Base-by-base conservation (phyloP, 805 yeast genomes). In the Naumovozyma dairenensis region DNA sequence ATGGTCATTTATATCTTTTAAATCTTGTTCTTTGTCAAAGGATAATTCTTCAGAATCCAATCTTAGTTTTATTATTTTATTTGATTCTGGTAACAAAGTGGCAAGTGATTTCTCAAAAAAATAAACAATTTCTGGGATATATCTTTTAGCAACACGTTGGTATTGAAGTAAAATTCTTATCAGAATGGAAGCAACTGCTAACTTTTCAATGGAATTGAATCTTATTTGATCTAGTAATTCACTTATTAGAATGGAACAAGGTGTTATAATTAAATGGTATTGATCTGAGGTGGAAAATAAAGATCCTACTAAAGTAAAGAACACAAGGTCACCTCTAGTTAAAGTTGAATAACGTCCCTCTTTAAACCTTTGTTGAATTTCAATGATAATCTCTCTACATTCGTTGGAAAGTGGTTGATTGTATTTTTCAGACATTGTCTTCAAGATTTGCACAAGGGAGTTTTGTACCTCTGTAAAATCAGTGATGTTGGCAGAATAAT, bases 201-300 rank as follows among this genome's bases (percentile, higher is more conserved):
- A 43, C 28, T 61, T 64, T 18, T 55, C 55, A 17, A 72, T 39
- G 4, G 66, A 50, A 16, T 51, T 51, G 18, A 59, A 56, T 28
- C 67, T 66, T 15, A 71, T 46, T 44, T 71, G 73, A 34, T 77
- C 75, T 35, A 89, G 60, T 10, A 74, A 64, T 55, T 84, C 89
- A 31, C 79, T 72, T 65, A 85, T 74, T 25, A 84, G 59, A 21
- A 92, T 70, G 20, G 74, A 62, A 2, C 89, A 70, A 3, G 96
- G 95, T 0, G 96, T 87, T 4, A 78, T 87, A 8, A 92, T 80
- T 38, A 86, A 66, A 64, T 92, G 98, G 59, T 82, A 89, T 53
- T 85, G 87, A 64, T 92, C 99, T 0, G 98, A 92, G 1, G 96
- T 85, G 0, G 98, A 87, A 52, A 81, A 92, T 4, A 86, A 53